Base-by-base conservation (phyloP, 2,329 filamentous ascomycete genomes). In the Aspergillus puulaauensis region DNA sequence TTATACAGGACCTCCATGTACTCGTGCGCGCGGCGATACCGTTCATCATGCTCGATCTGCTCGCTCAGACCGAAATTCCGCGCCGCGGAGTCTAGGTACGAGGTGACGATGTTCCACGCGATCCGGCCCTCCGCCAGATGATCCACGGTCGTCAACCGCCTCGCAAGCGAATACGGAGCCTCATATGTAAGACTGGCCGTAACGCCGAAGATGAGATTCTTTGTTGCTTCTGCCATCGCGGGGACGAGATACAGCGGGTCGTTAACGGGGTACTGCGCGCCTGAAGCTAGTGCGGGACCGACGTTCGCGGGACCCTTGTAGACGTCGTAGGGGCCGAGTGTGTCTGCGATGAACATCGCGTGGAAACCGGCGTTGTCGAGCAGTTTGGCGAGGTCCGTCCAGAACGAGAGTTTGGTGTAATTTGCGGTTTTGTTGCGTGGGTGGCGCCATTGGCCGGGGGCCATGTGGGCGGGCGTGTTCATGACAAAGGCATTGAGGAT, bases 151-250 rank as follows among this genome's bases (percentile, higher is more conserved):
- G 81, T 82, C 54, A 84, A 82, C 2, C 80, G 79, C 2, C 82
- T 74, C 1, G 82, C 82, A 8, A 83, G 75, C 49, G 83, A 80
- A 46, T 83, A 83, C 4, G 82, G 80, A 50, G 80, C 74, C 21
- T 84, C 81, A 52, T 83, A 83, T 0, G 82, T 84, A 0, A 80
- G 83, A 0, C 79, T 82, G 0, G 81, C 82, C 0, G 82, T 84
- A 1, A 82, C 79, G 0, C 80, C 82, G 3, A 84, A 79, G 0
- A 79, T 73, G 54, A 82, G 70, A 19, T 73, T 76, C 59, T 79
- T 74, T 0, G 80, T 80, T 3, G 73, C 76, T 4, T 78, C 72
- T 6, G 79, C 78, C 75, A 81, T 76, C 2, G 79, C 79, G 1
- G 79, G 56, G 23, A 54, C 52, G 15, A 58, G 56, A 33, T 58